Conservation (phyloP, 176 grass and related monocot species). For the Cenchrus fungigraminus region DNA sequence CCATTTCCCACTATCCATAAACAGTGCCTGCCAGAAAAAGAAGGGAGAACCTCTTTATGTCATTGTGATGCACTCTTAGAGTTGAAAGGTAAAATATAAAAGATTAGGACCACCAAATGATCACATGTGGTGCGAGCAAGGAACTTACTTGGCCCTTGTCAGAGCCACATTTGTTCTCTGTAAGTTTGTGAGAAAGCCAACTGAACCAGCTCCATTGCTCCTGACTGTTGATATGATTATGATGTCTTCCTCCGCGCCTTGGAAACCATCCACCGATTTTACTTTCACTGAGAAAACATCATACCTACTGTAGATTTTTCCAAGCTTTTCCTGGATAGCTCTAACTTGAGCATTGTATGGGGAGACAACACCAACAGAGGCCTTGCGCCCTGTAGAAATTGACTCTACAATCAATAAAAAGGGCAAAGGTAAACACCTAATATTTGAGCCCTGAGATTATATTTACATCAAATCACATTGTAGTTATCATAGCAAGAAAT, state of each 20-base stretch:
- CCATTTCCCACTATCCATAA: conserved; percentile 57
- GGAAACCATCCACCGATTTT: conserved; percentile 63
- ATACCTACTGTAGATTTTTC: conserved; percentile 34
- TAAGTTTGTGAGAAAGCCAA: conserved; percentile 57
- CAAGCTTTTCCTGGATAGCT: conserved; percentile 49
- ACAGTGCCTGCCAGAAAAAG: conserved; percentile 23
- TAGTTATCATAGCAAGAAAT: not conserved
- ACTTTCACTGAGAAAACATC: conserved; percentile 45
- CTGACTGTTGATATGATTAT: conserved; percentile 70
- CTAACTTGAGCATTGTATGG: conserved; percentile 57
- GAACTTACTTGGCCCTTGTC: conserved; percentile 56
- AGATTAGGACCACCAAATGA: not conserved
- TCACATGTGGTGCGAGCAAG: no score
- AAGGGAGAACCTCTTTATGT: not conserved
- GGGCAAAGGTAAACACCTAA: not conserved
- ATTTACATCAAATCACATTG: not conserved
- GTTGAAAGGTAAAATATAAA: not conserved
- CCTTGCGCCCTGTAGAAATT: conserved; percentile 34
- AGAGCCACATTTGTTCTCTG: conserved; percentile 66
- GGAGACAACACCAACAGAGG: conserved; percentile 66
- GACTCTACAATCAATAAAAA: conserved; percentile 36
- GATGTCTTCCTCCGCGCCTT: conserved; percentile 63
- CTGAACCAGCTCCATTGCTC: conserved; percentile 48
- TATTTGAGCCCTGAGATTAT: no score
- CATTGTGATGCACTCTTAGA: no score